Evolutionary conservation across 176 grass and related monocot genomes (phyloP).

Genomic region (Cenchrus americanus): DNA sequence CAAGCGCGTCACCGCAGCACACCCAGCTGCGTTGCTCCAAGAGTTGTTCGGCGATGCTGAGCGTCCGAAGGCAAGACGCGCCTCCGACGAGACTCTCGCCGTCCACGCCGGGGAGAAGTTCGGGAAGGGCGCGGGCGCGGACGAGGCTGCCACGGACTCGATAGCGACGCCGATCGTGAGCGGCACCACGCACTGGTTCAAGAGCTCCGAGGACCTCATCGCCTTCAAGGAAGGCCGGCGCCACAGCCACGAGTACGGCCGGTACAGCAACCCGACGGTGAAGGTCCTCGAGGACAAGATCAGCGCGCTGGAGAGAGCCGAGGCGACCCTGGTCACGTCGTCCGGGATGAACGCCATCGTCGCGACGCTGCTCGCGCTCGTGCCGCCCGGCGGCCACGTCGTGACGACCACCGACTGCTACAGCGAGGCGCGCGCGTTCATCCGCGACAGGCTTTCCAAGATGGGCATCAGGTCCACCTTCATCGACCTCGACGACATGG

Average conservation of each 20-base stretch:
- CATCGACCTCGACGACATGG: conserved; percentile 64
- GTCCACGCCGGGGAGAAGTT: conserved; percentile 89
- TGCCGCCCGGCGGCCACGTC: conserved; percentile 69
- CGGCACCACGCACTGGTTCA: conserved; percentile 85
- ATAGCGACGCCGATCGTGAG: conserved; percentile 78
- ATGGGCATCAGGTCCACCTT: conserved; percentile 78
- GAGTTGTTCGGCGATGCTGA: not conserved
- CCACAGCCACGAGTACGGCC: conserved; percentile 77
- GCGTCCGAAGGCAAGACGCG: not conserved
- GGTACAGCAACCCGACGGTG: conserved; percentile 76
- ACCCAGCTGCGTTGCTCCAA: not conserved
- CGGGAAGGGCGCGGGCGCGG: not conserved
- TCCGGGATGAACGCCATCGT: conserved; percentile 94
- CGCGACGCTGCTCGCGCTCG: conserved; percentile 59
- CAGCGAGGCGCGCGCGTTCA: conserved; percentile 76
- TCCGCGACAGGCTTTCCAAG: conserved; percentile 62
- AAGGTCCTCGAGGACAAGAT: conserved; percentile 82
- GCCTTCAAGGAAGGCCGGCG: conserved; percentile 85
- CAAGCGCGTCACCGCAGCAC: not conserved
- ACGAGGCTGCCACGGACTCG: conserved; percentile 40
- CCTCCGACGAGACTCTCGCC: conserved; percentile 69
- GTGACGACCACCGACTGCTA: conserved; percentile 79
- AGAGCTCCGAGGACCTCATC: conserved; percentile 63
- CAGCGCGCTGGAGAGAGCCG: conserved; percentile 75
- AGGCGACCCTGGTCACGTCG: conserved; percentile 75